These are phyloP conservation scores for Aureobasidium mangrovei DNA, from an alignment of 2,329 filamentous ascomycete genomes.

Conservation along the genomic window DNA sequence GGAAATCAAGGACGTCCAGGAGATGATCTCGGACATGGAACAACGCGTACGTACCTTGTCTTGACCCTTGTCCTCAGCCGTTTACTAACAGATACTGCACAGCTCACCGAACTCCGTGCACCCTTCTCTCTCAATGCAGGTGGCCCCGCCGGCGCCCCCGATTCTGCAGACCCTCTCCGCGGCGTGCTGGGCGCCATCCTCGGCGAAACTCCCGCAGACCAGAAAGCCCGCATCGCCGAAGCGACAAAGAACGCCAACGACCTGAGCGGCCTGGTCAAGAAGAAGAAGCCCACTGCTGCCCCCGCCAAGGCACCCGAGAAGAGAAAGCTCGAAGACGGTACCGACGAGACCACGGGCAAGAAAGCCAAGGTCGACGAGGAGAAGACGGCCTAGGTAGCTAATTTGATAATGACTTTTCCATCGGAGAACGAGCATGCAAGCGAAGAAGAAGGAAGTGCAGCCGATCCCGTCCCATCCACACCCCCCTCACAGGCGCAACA, in stretches of 20 bases:
- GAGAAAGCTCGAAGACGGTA: conserved; percentile 3
- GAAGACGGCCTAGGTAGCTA: no score
- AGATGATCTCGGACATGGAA: conserved; percentile 72
- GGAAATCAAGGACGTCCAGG: conserved; percentile 64
- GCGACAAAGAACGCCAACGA: conserved; percentile 67
- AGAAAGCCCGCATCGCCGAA: conserved; percentile 58
- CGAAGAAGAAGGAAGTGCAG: no score
- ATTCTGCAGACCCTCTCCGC: conserved; percentile 41
- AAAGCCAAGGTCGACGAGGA: background rate
- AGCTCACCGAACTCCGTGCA: conserved; percentile 61
- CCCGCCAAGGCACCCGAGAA: conserved; percentile 17
- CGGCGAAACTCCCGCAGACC: conserved; percentile 53
- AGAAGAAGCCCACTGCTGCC: conserved; percentile 45
- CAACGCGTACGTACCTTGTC: conserved; percentile 48
- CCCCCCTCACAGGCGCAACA: no score
- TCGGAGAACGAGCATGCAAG: no score
- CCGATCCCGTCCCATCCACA: no score
- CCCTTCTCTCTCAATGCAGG: conserved; percentile 45
- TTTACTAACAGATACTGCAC: conserved; percentile 17
- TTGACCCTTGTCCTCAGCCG: background rate
- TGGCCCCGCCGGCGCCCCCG: conserved; percentile 35
- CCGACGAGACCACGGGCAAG: background rate
- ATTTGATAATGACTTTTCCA: no score
- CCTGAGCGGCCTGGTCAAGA: conserved; percentile 62
- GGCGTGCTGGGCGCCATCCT: conserved; percentile 57